Percentiles rank a stretch among this genome's conserved stretches.
phyloP scores from a whole-genome alignment of 2,329 filamentous ascomycete species.

The Ophiostoma sp. region DNA sequence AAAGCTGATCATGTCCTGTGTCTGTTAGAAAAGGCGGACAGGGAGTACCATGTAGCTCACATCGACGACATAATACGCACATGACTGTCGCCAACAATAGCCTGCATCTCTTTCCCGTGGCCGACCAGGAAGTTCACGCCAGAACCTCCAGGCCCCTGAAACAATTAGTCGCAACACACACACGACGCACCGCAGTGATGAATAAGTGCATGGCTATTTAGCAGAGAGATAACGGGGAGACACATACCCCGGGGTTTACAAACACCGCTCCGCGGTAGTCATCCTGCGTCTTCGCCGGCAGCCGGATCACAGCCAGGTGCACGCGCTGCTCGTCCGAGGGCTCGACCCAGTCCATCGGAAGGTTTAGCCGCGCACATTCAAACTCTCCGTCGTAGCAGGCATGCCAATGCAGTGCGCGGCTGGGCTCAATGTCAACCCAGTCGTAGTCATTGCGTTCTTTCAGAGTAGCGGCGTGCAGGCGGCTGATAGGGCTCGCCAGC shows the following conservation, averaged over 20 bases:
- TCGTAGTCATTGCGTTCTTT: too few relatives aligned
- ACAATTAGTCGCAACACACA: too few relatives aligned
- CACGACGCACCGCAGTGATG: too few relatives aligned
- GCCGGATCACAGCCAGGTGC: constrained; percentile 36
- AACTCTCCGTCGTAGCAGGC: constrained; percentile 34
- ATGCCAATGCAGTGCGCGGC: constrained; percentile 36
- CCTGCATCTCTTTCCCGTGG: background rate
- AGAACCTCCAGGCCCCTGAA: constrained; percentile 44
- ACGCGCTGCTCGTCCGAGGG: constrained; percentile 34
- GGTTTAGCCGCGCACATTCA: constrained; percentile 37
- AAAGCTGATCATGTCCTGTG: constrained; percentile 44
- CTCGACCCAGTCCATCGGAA: constrained; percentile 39
- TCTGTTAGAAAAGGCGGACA: too few relatives aligned
- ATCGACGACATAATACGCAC: too few relatives aligned
- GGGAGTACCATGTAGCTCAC: too few relatives aligned
- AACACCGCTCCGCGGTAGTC: constrained; percentile 35
- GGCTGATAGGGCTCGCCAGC: too few relatives aligned
- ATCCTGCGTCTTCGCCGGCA: constrained; percentile 31
- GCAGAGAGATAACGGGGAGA: too few relatives aligned
- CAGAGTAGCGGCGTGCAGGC: background rate
- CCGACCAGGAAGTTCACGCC: constrained; percentile 30
- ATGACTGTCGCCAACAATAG: background rate
- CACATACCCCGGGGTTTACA: constrained; percentile 35
- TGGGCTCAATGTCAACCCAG: constrained; percentile 27
- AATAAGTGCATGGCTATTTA: too few relatives aligned